Percentiles rank a stretch among this genome's conserved stretches.
phyloP scores from a whole-genome alignment of 2,329 filamentous ascomycete species.

The Xylaria polymorpha region DNA sequence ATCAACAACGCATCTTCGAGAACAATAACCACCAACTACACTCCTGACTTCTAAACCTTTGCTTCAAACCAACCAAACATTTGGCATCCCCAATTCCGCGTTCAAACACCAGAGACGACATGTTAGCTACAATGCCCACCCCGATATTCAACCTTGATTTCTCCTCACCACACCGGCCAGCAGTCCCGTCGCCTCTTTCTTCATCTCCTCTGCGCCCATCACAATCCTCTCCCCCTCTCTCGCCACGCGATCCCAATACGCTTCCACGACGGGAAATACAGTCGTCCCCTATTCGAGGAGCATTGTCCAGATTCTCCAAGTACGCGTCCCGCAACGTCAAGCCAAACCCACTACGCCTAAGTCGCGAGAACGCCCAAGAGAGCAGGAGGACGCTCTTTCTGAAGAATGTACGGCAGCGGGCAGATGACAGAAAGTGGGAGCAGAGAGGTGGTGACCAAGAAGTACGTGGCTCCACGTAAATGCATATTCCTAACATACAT shows the following conservation, averaged over 20 bases:
- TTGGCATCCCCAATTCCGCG: slow-evolving; percentile 1
- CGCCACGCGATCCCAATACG: slow-evolving; percentile 57
- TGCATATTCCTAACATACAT: not conserved
- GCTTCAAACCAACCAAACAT: not conserved
- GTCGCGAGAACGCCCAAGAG: slow-evolving; percentile 71
- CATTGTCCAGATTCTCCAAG: slow-evolving; percentile 50
- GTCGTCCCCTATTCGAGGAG: slow-evolving; percentile 52
- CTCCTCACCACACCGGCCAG: slow-evolving; percentile 58
- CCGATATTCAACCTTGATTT: slow-evolving; percentile 57
- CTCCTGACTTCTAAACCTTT: not conserved
- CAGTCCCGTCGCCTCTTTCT: slow-evolving; percentile 66
- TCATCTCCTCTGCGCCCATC: slow-evolving; percentile 68
- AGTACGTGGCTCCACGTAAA: slow-evolving; percentile 48
- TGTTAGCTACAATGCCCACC: slow-evolving; percentile 54
- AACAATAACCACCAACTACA: slow-evolving; percentile 12
- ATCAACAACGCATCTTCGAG: slow-evolving; percentile 2
- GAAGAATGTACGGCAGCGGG: slow-evolving; percentile 70
- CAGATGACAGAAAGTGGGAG: slow-evolving; percentile 70
- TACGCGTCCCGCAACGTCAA: slow-evolving; percentile 68
- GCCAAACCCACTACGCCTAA: slow-evolving; percentile 71
- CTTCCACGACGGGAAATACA: slow-evolving; percentile 55
- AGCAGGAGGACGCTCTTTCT: slow-evolving; percentile 75
- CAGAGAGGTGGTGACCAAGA: slow-evolving; percentile 72
- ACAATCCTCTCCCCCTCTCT: slow-evolving; percentile 58
- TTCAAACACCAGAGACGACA: slow-evolving; percentile 36